These are phyloP conservation scores for Teratosphaeria gauchensis DNA, from an alignment of 2,329 filamentous ascomycete species.

Conservation along the genomic window DNA sequence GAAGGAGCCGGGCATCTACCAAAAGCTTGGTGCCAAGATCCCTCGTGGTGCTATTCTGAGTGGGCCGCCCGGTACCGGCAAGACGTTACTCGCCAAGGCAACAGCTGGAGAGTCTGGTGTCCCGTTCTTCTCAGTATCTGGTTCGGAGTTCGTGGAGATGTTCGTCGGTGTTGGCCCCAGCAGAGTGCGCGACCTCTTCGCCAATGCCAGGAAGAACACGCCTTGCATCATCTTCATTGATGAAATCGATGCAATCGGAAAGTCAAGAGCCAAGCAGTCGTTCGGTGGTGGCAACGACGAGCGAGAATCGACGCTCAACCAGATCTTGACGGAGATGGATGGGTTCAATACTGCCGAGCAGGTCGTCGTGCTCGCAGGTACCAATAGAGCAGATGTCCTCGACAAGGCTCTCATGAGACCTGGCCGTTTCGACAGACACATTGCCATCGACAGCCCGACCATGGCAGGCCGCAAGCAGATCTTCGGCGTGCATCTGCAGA, in stretches of 20 bases:
- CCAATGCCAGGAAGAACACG: slow-evolving; percentile 87
- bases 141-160: slow-evolving; percentile 99
- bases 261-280: slow-evolving; percentile 72
- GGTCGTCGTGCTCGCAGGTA: slow-evolving; percentile 92
- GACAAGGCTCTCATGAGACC: slow-evolving; percentile 95
- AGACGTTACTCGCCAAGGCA: slow-evolving; percentile 92
- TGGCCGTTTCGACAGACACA: slow-evolving; percentile 93
- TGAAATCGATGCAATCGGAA: slow-evolving; percentile 96
- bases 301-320: slow-evolving; percentile 91
- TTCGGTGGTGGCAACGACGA: slow-evolving; percentile 92
- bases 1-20: slow-evolving; percentile 84
- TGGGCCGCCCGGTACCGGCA: slow-evolving; percentile 96
- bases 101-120: slow-evolving; percentile 95
- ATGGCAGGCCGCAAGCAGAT: slow-evolving; percentile 97
- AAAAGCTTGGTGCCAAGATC: slow-evolving; percentile 93
- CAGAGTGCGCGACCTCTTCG: slow-evolving; percentile 86
- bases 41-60: slow-evolving; percentile 92
- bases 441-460: slow-evolving; percentile 85
- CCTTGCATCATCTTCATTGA: slow-evolving; percentile 99
- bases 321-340: slow-evolving; percentile 98
- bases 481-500: slow-evolving; percentile 86
- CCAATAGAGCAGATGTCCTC: slow-evolving; percentile 87
- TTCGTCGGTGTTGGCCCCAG: slow-evolving; percentile 98
- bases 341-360: slow-evolving; percentile 96
- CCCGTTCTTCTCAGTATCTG: slow-evolving; percentile 96